Evolutionary conservation across 1,284 basidiomycete genomes (phyloP).

Genomic region (Boletus hoseneyae): DNA sequence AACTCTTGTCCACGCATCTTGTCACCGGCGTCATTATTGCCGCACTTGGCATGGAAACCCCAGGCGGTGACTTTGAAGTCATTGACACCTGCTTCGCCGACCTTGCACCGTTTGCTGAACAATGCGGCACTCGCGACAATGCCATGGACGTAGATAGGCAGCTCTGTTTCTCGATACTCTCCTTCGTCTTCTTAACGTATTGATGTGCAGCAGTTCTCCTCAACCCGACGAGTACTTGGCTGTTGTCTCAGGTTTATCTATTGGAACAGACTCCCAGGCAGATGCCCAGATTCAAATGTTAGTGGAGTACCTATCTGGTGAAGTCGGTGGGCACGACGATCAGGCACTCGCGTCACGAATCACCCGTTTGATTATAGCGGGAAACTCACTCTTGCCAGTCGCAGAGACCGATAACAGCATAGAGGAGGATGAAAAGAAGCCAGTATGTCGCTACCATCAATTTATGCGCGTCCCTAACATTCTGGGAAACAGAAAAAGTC

Average conservation of each 20-base stretch:
- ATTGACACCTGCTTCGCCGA: constrained; percentile 88
- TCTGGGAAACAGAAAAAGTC: constrained; percentile 46
- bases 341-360: constrained; percentile 67
- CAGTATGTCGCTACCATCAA: constrained; percentile 40
- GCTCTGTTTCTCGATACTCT: constrained; percentile 9
- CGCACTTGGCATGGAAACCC: constrained; percentile 86
- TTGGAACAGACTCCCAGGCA: constrained; percentile 57
- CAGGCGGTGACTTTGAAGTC: constrained; percentile 90
- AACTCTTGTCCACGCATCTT: constrained; percentile 50
- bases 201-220: constrained; percentile 9
- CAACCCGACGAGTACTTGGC: constrained; percentile 72
- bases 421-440: constrained; percentile 52
- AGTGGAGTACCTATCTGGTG: constrained; percentile 85
- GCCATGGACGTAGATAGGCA: constrained; percentile 50
- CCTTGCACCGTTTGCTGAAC: constrained; percentile 53
- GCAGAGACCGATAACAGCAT: constrained; percentile 29
- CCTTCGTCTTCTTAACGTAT: constrained; percentile 12
- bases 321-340: constrained; percentile 69
- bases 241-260: constrained; percentile 77
- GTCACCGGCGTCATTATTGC: constrained; percentile 92
- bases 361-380: constrained; percentile 80
- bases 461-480: constrained; percentile 6
- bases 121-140: constrained; percentile 30
- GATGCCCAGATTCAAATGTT: constrained; percentile 81
- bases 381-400: constrained; percentile 73